A percentile compares a stretch with the other conserved stretches of the same genome.
phyloP scores from a whole-genome alignment of 2,329 filamentous ascomycete genomes.

The Apiospora malaysiana region DNA sequence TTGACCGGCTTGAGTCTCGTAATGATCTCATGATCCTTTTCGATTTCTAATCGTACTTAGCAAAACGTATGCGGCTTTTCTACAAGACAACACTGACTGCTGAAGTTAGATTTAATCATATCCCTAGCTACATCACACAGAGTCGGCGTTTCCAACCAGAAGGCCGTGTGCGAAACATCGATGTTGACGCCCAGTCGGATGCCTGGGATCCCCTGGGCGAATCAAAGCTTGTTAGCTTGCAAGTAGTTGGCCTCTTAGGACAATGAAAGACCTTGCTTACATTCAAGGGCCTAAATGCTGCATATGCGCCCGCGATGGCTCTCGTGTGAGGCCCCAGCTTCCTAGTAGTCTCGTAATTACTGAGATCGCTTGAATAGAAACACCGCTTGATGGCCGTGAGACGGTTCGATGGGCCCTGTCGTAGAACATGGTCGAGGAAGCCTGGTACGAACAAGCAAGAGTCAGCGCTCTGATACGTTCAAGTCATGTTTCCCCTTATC shows the following conservation, averaged over 20 bases:
- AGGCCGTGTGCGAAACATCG: constrained; percentile 89
- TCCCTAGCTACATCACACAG: constrained; percentile 45
- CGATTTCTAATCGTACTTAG: no score
- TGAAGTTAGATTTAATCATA: constrained; percentile 31
- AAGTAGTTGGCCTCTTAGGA: no score
- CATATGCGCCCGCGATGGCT: constrained; percentile 88
- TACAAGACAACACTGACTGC: constrained; percentile 35
- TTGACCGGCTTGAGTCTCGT: no score
- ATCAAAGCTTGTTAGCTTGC: neutral
- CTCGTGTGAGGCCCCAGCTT: constrained; percentile 71
- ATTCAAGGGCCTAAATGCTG: constrained; percentile 75
- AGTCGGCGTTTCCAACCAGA: constrained; percentile 65
- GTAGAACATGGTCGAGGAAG: constrained; percentile 88
- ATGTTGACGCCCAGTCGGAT: constrained; percentile 76
- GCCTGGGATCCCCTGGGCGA: constrained; percentile 52
- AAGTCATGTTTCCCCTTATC: constrained; percentile 75
- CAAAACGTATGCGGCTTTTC: no score
- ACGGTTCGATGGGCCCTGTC: constrained; percentile 72
- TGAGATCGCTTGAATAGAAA: constrained; percentile 70
- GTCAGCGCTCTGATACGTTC: neutral
- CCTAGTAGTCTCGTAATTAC: no score
- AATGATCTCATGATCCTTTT: no score
- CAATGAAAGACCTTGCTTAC: no score
- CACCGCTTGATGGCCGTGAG: constrained; percentile 79
- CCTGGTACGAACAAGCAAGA: constrained; percentile 45